phyloP scores from a whole-genome alignment of 805 yeast species.

The Pichia scutulata region DNA sequence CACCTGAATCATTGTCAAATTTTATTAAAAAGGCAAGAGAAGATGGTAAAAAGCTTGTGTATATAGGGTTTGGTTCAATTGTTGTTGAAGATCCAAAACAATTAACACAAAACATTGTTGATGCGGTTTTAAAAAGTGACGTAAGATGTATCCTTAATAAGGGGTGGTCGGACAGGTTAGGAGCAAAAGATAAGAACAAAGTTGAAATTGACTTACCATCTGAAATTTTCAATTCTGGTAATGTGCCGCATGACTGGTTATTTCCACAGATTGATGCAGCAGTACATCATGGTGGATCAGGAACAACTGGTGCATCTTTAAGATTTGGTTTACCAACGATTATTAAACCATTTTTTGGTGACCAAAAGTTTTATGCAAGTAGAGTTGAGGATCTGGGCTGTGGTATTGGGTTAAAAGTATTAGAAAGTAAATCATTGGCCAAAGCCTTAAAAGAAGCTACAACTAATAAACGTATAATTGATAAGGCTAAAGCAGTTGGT shows the following conservation, averaged over 20 bases:
- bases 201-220: slow-evolving; percentile 50
- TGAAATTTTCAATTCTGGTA: slow-evolving; percentile 60
- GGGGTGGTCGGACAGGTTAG: slow-evolving; percentile 85
- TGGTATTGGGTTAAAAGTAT: slow-evolving; percentile 62
- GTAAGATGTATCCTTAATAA: slow-evolving; percentile 83
- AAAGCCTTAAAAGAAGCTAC: slow-evolving; percentile 66
- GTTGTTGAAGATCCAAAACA: slow-evolving; percentile 78
- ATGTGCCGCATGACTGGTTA: slow-evolving; percentile 90
- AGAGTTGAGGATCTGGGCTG: slow-evolving; percentile 86
- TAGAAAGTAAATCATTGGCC: slow-evolving; percentile 55
- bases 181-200: slow-evolving; percentile 26
- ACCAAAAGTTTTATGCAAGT: slow-evolving; percentile 85
- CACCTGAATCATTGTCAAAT: slow-evolving; percentile 47
- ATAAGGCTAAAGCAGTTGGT: slow-evolving; percentile 59
- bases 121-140: slow-evolving; percentile 72
- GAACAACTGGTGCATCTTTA: slow-evolving; percentile 89
- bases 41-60: slow-evolving; percentile 65
- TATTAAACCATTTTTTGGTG: slow-evolving; percentile 93
- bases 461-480: slow-evolving; percentile 55
- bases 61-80: slow-evolving; percentile 94
- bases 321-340: slow-evolving; percentile 84
- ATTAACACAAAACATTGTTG: slow-evolving; percentile 68
- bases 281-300: slow-evolving; percentile 96
- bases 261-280: slow-evolving; percentile 87
- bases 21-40: slow-evolving; percentile 58